Base-by-base conservation (phyloP, 225 moss, liverwort and hornwort species). In the Sphagnum tenellum region DNA sequence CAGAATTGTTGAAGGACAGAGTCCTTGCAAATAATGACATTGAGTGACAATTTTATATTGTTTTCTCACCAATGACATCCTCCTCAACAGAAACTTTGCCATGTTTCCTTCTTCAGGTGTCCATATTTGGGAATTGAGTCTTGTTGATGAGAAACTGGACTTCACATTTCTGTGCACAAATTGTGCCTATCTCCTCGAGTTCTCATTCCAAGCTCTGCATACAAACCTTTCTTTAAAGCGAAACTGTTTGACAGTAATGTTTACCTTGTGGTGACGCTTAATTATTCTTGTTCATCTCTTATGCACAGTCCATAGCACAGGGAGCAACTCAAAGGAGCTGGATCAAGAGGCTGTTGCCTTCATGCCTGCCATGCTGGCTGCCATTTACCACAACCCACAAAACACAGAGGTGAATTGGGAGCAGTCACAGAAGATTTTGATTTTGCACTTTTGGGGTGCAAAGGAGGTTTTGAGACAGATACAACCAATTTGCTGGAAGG, bases 301-400 rank as follows among this genome's bases (percentile, higher is more conserved):
- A 57, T 69, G 49, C 60, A 44, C 85, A 98, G 96, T 63, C 69
- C 93, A 67, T 90, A 86, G 52, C 93, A 81, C 48, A 85, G 96
- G 1, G n/a, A 73, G 71, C 65, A 83, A 85, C 74, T 68, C 76
- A 60, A 81, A 73, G 56, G 92, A 98, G 74, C 71, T 90, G 45
- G 96, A 93, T 67, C 77, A 75, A 67, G 90, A 89, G 82, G 92
- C 96, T 10, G 76, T 86, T 77, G 92, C 93, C n/a, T 98, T 93
- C 64, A 85, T 87, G 69, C 87, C 96, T 51, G 93, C 86, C 58
- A 93, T 93, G 87, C 79, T 98, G 75, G 89, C 92, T 66, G 90
- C 90, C 65, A 78, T 98, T 11, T 98, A 87, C 69, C 93, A 93
- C 73, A 87, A 89, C 69, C 90, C 81, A 3, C 90, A 93, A 70